Base-by-base conservation (phyloP, 2,329 filamentous ascomycete genomes). In the Triangularia verruculosa region DNA sequence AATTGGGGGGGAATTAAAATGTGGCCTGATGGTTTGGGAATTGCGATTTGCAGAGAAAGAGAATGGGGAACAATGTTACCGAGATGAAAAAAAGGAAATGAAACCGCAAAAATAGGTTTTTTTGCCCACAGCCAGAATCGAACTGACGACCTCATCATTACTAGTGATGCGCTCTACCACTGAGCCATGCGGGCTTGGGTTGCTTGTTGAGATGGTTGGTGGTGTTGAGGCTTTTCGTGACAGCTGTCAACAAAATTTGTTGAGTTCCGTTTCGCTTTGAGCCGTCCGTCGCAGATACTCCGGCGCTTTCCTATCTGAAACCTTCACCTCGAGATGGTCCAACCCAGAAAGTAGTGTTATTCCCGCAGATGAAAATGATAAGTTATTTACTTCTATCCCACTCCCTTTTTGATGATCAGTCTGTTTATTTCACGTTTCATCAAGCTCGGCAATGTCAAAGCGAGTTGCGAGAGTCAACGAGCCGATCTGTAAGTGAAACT, bases 121-220 rank as follows among this genome's bases (percentile, higher is more conserved):
- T 6, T 27, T 59, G 65, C 65, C 65, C 65, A 65, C 63, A 63
- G 57, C 65, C 65, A 67, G 65, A 67, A 65, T 67, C 61, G 65
- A 67, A 67, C 65, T 67, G 61, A 61, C 59, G 65, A 67, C 65
- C 65, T 67, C 57, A 60, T 67, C 65, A 67, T 65, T 67, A 67
- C 65, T 67, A 67, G 65, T 67, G 65, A 67, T 60, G 57, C 65
- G 65, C 65, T 67, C 62, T 67, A 67, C 65, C 65, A 67, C 65
- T 67, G 61, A 67, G 65, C 65, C 62, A 67, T 64, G 61, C 62
- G 65, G 65, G 65, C 65, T 55, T 24, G 25, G 24, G 51, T n/a
- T 57, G 9, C n/a, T 57, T 3, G 15, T 59, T 30, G 32, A 9
- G 51, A 54, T 54, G 5, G 0, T 1, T 27, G 1, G 13, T 47